Base-by-base conservation (phyloP, 441 rosid species). In the Gossypium lobatum region DNA sequence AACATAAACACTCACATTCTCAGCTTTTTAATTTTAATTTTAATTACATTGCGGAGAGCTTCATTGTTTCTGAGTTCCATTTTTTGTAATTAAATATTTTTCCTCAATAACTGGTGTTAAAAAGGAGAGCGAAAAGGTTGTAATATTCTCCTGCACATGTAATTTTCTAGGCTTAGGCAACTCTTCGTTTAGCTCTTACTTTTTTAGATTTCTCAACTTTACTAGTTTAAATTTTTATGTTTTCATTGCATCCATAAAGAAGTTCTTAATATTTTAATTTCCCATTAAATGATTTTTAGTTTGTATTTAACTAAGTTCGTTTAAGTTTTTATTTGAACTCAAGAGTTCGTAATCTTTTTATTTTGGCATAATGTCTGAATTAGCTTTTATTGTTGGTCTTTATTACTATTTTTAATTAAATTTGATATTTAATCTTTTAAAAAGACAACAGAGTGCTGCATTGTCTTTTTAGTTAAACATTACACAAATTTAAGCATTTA, bases 31-130 rank as follows among this genome's bases (percentile, higher is more conserved):
- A 6, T 58, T 58, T 23, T 58, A 21, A 2, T 18, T 13, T 10
- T 10, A 5, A 11, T 58, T 58, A 58, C 34, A 13, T 58, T 23
- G 25, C 26, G 34, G 34, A 58, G 63, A 21, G 63, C 34, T 58
- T 23, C 63, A 23, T 23, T 58, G 50, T 39, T 9, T 18, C 31
- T 64, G 69, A 37, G 69, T 64, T 18, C 53, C 53, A 39, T 64
- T 39, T 64, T 64, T 64, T 64, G 69, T 64, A 64, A 64, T 39
- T 64, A 64, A 39, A 39, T 39, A 13, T 39, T 39, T 48, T 64
- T 39, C 9, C 53, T 60, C 64, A 13, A 13, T 25, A 59, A 11
- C 34, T 59, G 48, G 9, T n/a, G 39, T 23, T 58, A 23, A 58
- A 21, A 25, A 39, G 70, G 70, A 42, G 20, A 39, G 26, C 52